Base-by-base conservation (phyloP, 345 rosid genomes). In the Raphanus raphanistrum region DNA sequence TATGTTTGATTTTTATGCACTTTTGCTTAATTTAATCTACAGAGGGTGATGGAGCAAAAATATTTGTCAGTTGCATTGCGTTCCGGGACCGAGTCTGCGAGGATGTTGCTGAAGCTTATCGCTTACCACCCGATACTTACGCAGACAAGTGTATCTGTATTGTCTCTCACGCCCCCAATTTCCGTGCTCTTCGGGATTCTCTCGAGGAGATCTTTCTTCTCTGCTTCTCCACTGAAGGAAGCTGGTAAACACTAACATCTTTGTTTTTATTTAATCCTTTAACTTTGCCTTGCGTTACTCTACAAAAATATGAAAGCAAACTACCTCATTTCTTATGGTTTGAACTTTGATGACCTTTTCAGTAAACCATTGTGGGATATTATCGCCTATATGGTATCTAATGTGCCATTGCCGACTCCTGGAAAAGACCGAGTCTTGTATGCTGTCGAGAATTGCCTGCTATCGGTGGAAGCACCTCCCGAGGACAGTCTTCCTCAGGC, bases 41-140 rank as follows among this genome's bases (percentile, higher is more conserved):
- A 93, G 99, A 95, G 96, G 99, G 99, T 52, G 98, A 93, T 87
- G 99, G 99, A 6, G 84, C 99, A 13, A 93, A 95, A 81, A 93
- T 95, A 75, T 92, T 91, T 75, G 92, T 95, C 81, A 91, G 97
- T 66, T 95, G 99, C 87, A 85, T 92, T 67, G 90, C 98, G 41
- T 95, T 93, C 80, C 89, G 96, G 63, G 98, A 95, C 88, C 98
- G 93, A 63, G 97, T 95, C 75, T 84, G 91, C 45, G 97, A 95
- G 85, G 99, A 95, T 83, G 86, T 95, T 77, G 88, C 92, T 29
- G 98, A 92, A 86, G 99, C 98, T 63, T 95, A 95, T 76, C 87
- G 74, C 65, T 86, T 93, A 72, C 88, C 94, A 2, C 74, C 98
- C 9, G 85, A 91, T 84, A 91, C 97, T 50, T 91, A 78, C 78